phyloP scores from a whole-genome alignment of 2,329 filamentous ascomycete species.

The Hymenoscyphus fraxineus region DNA sequence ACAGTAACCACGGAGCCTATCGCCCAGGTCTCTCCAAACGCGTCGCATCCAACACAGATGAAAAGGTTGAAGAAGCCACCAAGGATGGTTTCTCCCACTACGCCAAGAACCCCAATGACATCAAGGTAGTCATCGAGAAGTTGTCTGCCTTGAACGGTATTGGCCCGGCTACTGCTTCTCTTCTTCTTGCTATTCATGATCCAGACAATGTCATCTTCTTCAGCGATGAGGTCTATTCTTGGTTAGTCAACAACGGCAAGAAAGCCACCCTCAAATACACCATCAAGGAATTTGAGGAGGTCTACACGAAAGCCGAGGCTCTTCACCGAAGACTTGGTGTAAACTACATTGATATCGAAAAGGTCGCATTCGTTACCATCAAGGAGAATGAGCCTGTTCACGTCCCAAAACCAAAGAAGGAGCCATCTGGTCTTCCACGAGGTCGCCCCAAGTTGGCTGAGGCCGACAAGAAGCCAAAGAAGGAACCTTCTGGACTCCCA shows the following conservation, averaged over 20 bases:
- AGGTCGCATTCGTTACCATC: conserved; percentile 67
- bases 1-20: conserved; percentile 54
- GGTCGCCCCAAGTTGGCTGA: conserved; percentile 25
- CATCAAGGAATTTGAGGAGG: conserved; percentile 60
- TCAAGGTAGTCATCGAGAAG: conserved; percentile 45
- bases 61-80: conserved; percentile 46
- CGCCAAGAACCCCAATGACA: conserved; percentile 35
- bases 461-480: conserved; percentile 14
- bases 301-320: conserved; percentile 44
- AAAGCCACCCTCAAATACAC: conserved; percentile 63
- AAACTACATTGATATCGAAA: conserved; percentile 61
- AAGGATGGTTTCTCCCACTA: conserved; percentile 49
- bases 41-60: conserved; percentile 51
- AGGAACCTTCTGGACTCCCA: conserved; percentile 22
- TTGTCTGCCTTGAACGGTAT: conserved; percentile 66
- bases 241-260: conserved; percentile 56
- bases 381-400: conserved; percentile 35
- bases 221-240: conserved; percentile 74
- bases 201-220: conserved; percentile 65
- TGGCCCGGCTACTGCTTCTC: conserved; percentile 74
- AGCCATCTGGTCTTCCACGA: conserved; percentile 22
- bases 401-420: conserved; percentile 23
- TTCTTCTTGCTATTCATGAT: conserved; percentile 64
- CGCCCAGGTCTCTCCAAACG: conserved; percentile 58
- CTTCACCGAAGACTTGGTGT: conserved; percentile 50